Evolutionary conservation across 2,329 filamentous ascomycete species (phyloP).

Genomic region (Myriosclerotinia curreyana): DNA sequence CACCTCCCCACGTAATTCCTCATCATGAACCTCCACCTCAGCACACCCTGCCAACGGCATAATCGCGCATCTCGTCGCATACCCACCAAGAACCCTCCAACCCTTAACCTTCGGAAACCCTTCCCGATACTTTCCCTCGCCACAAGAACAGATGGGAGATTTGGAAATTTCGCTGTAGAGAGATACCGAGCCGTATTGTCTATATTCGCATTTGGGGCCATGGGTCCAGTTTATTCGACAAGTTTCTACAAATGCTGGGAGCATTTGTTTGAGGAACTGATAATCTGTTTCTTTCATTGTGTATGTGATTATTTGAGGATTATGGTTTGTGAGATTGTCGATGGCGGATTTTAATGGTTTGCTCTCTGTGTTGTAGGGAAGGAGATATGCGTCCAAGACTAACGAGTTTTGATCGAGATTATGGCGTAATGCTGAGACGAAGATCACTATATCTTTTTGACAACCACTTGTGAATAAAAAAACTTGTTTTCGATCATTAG

Average conservation of each 20-base stretch:
- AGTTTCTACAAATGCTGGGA: slow-evolving; percentile 22
- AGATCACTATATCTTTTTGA: not conserved
- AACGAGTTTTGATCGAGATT: slow-evolving; percentile 23
- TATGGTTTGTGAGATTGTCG: not conserved
- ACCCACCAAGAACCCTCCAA: not conserved
- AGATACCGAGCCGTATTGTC: not conserved
- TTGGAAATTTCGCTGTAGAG: not conserved
- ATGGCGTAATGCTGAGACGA: slow-evolving; percentile 12
- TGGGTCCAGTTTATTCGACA: slow-evolving; percentile 24
- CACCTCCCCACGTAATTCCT: not conserved
- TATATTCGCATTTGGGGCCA: not conserved
- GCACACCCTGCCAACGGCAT: slow-evolving; percentile 10
- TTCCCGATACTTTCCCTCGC: not conserved
- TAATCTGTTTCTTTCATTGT: slow-evolving; percentile 1
- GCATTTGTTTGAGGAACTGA: slow-evolving; percentile 16
- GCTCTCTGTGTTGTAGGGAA: not conserved
- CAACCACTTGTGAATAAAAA: not conserved
- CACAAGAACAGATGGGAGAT: not conserved
- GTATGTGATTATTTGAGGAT: not conserved
- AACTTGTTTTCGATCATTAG: not conserved
- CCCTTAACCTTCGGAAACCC: not conserved
- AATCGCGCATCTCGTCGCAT: not conserved
- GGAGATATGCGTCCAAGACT: slow-evolving; percentile 23
- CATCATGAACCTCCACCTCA: not conserved
- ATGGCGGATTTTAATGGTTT: not conserved